These are phyloP conservation scores for Suzukiozyma palmioleophila DNA, from an alignment of 1,139 yeast genomes.

Conservation along the genomic window DNA sequence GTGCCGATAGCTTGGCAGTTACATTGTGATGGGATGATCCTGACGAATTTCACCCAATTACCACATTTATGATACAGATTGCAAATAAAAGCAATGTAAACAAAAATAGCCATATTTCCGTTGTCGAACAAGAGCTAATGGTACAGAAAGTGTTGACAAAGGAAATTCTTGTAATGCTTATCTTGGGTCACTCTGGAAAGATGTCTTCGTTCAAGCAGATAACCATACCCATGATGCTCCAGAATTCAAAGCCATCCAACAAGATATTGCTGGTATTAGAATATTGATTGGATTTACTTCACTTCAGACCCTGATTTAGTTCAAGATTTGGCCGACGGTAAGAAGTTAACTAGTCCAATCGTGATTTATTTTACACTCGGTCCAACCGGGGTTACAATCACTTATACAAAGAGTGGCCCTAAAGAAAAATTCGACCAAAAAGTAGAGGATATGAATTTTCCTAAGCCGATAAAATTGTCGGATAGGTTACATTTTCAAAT, in stretches of 20 bases:
- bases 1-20: constrained; percentile 49
- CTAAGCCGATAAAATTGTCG: neutral
- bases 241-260: constrained; percentile 14
- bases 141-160: constrained; percentile 11
- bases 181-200: constrained; percentile 43
- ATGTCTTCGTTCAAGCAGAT: constrained; percentile 46
- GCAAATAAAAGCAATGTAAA: constrained; percentile 39
- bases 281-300: constrained; percentile 42
- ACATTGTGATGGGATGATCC: constrained; percentile 53
- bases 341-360: constrained; percentile 29
- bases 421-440: constrained; percentile 14
- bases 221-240: constrained; percentile 29
- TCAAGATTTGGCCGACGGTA: constrained; percentile 41
- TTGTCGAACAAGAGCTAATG: constrained; percentile 41
- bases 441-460: constrained; percentile 10
- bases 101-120: no score
- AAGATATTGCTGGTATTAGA: constrained; percentile 30
- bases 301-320: constrained; percentile 53
- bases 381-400: constrained; percentile 26
- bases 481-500: no score
- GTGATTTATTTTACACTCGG: constrained; percentile 19
- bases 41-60: constrained; percentile 32
- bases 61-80: constrained; percentile 28
- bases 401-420: constrained; percentile 14
- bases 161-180: constrained; percentile 25